A percentile compares a stretch with the other conserved stretches of the same genome.
phyloP scores from a whole-genome alignment of 495 filamentous ascomycete genomes.

The Sphaerosporella brunnea region DNA sequence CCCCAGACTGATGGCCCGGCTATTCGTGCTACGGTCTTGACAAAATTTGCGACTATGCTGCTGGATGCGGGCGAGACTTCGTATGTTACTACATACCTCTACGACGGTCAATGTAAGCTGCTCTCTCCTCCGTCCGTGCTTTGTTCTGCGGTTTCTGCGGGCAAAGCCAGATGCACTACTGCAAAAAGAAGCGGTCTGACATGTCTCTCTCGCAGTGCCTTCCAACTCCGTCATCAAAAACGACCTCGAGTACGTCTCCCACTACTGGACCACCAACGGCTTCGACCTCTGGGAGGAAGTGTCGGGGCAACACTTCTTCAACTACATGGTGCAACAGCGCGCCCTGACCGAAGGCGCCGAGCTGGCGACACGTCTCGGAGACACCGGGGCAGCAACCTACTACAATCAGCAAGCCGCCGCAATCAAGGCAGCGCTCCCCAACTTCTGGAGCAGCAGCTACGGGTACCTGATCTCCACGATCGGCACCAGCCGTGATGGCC shows the following conservation, averaged over 20 bases:
- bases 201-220: no score
- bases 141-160: no score
- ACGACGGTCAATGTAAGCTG: constrained; percentile 32
- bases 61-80: constrained; percentile 11
- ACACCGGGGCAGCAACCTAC: constrained; percentile 30
- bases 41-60: constrained; percentile 23
- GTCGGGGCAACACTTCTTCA: constrained; percentile 42
- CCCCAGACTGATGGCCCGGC: constrained; percentile 58
- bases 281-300: constrained; percentile 64
- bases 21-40: constrained; percentile 45
- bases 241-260: constrained; percentile 49
- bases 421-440: constrained; percentile 40
- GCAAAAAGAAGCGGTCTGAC: no score
- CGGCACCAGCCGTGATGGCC: constrained; percentile 35
- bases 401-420: constrained; percentile 36
- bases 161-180: no score
- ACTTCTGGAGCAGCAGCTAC: constrained; percentile 42
- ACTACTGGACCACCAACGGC: constrained; percentile 44
- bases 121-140: constrained; percentile 37
- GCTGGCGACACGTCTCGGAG: constrained; percentile 33
- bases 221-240: constrained; percentile 47
- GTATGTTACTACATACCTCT: constrained; percentile 27
- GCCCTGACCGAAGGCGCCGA: constrained; percentile 45
- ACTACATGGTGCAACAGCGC: constrained; percentile 31
- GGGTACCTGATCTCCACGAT: constrained; percentile 43